Conservation (phyloP, 805 yeast species). For the Wickerhamomyces rabaulensis region DNA sequence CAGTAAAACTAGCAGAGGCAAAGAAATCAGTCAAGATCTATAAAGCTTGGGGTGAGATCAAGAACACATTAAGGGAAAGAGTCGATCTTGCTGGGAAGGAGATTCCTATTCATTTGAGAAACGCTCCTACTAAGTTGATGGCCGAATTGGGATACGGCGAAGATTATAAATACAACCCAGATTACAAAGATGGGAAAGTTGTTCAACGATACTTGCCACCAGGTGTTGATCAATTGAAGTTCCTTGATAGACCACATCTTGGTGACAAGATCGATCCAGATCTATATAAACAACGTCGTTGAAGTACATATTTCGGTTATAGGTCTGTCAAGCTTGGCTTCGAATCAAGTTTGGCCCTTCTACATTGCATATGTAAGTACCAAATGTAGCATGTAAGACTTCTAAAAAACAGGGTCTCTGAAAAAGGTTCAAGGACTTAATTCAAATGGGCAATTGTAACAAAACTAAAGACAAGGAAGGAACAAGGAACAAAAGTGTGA, state of each 20-base stretch:
- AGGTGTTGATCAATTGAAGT: conserved; percentile 41
- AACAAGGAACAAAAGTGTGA: neutral
- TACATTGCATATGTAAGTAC: neutral
- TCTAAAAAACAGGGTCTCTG: neutral
- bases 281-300: conserved; percentile 12
- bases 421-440: neutral
- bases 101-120: conserved; percentile 75
- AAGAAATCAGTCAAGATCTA: conserved; percentile 84
- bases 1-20: conserved; percentile 83
- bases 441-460: neutral
- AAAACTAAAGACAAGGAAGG: neutral
- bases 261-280: conserved; percentile 45
- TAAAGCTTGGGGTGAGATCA: conserved; percentile 70
- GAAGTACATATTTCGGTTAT: no score
- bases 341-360: no score
- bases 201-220: conserved; percentile 73
- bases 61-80: conserved; percentile 47
- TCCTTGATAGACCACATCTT: conserved; percentile 52
- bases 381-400: no score
- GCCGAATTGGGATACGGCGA: conserved; percentile 79
- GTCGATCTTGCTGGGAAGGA: conserved; percentile 43
- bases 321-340: no score
- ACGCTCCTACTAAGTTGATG: conserved; percentile 94
- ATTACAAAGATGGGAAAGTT: conserved; percentile 65
- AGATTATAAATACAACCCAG: conserved; percentile 86